Percentiles rank a stretch among this genome's conserved stretches.
These are phyloP conservation scores for Fomitiporia mediterranea DNA, from an alignment of 1,284 basidiomycete species.

Conservation along the genomic window DNA sequence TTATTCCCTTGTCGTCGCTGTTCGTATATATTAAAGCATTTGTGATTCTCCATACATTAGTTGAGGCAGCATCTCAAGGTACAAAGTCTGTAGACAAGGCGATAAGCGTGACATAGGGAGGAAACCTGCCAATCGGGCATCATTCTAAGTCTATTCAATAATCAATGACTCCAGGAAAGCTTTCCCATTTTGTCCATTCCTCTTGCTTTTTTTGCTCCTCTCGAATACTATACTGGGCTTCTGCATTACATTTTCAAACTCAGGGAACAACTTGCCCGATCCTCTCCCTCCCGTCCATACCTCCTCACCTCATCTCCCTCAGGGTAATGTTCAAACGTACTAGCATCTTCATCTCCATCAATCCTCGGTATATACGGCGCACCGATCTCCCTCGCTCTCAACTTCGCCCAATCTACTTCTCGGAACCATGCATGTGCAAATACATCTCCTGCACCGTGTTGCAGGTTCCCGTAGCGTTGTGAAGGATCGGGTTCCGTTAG, in stretches of 20 bases:
- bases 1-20: too few relatives aligned
- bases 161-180: too few relatives aligned
- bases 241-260: slow-evolving; percentile 20
- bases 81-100: too few relatives aligned
- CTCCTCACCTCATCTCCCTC: slow-evolving; percentile 18
- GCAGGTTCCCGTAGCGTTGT: slow-evolving; percentile 92
- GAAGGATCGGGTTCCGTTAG: slow-evolving; percentile 89
- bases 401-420: slow-evolving; percentile 92
- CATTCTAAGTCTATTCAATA: too few relatives aligned
- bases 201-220: too few relatives aligned
- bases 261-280: slow-evolving; percentile 17
- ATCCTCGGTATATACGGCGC: slow-evolving; percentile 31
- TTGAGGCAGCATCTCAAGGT: too few relatives aligned
- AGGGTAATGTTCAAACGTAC: slow-evolving; percentile 19
- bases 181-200: too few relatives aligned
- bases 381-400: slow-evolving; percentile 84
- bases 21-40: too few relatives aligned
- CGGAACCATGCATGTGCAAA: slow-evolving; percentile 96
- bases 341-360: slow-evolving; percentile 20
- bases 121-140: too few relatives aligned
- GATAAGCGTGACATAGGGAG: too few relatives aligned
- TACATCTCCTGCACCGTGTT: slow-evolving; percentile 90
- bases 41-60: too few relatives aligned
- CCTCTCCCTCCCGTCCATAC: slow-evolving; percentile 16
- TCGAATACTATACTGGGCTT: too few relatives aligned